These are phyloP conservation scores for Fusarium piperis DNA, from an alignment of 2,329 filamentous ascomycete genomes.

Conservation along the genomic window DNA sequence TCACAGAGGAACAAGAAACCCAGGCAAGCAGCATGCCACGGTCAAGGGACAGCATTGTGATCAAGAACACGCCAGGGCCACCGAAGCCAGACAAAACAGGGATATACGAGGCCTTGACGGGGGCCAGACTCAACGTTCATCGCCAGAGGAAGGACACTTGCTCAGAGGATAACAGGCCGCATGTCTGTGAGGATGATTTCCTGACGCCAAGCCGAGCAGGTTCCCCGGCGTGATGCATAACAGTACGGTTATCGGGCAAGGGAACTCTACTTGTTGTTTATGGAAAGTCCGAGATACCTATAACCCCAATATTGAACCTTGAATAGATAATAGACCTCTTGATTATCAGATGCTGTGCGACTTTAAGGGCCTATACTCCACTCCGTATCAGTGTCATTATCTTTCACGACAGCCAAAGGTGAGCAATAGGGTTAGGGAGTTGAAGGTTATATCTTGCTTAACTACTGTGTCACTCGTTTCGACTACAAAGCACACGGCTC, in stretches of 20 bases:
- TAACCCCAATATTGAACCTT: background rate
- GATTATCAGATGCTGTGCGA: background rate
- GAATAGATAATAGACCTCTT: background rate
- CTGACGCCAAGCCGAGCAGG: slow-evolving; percentile 9
- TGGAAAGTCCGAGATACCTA: background rate
- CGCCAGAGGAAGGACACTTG: slow-evolving; percentile 36
- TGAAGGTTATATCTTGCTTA: background rate
- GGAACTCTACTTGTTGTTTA: background rate
- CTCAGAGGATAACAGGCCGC: slow-evolving; percentile 47
- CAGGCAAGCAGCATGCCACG: background rate
- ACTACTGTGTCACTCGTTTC: too few relatives aligned
- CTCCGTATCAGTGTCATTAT: background rate
- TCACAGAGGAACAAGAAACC: background rate
- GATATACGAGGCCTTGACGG: slow-evolving; percentile 40
- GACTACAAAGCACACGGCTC: too few relatives aligned
- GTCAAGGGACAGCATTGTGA: slow-evolving; percentile 38
- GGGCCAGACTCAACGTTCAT: slow-evolving; percentile 18
- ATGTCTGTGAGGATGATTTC: slow-evolving; percentile 44
- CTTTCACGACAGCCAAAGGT: background rate
- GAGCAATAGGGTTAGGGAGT: background rate
- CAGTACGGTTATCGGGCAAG: background rate
- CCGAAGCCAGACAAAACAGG: slow-evolving; percentile 27
- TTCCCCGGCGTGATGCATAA: slow-evolving; percentile 9
- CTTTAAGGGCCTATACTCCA: background rate
- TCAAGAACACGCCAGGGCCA: slow-evolving; percentile 24